Evolutionary conservation across 2,329 filamentous ascomycete species (phyloP), one percentile per base, ranked within the genome.

Genomic region (Beauveria australis): DNA sequence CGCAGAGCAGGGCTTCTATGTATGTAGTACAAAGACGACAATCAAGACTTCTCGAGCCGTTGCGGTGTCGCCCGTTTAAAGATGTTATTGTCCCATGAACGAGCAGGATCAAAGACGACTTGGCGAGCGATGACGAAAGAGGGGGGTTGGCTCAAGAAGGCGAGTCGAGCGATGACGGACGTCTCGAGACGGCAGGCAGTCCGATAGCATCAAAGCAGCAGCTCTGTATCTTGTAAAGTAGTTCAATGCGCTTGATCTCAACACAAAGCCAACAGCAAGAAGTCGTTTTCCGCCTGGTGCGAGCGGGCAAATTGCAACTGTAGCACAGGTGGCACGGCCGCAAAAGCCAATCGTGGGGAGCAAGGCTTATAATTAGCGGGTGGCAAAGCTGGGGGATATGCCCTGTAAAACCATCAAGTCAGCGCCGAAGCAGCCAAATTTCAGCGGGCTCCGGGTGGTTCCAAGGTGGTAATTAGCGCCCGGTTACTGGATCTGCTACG

Each of bases 301-400:
- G 30, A 57, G 43, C 12, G 30, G 26, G 53, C 53, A 37, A 28
- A 18, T 56, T 46, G 53, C 18, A n/a, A 33, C 26, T 33, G 16
- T 43, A 40, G 24, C 52, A 18, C 40, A 41, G 44, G 44, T 18
- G 3, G 26, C 37, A 44, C 26, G 26, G 22, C 46, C 18, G 30
- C 46, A 26, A 59, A 49, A 19, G 44, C 30, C 41, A 53, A 59
- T 59, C 56, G 48, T 26, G 48, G 47, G 56, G 56, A 46, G 47
- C 22, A 44, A 53, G 56, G 56, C 46, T 44, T 43, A 43, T 19
- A n/a, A 43, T 16, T n/a, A n/a, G 16, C 10, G 6, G 47, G 56
- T 59, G 56, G 56, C 47, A 59, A 59, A 59, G 56, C 56, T 59
- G 56, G 56, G 56, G 48, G 56, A 59, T 59, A 33, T 51, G 55